These are phyloP conservation scores for Carex pumila DNA, from an alignment of 176 grass and related monocot genomes.

Conservation along the genomic window DNA sequence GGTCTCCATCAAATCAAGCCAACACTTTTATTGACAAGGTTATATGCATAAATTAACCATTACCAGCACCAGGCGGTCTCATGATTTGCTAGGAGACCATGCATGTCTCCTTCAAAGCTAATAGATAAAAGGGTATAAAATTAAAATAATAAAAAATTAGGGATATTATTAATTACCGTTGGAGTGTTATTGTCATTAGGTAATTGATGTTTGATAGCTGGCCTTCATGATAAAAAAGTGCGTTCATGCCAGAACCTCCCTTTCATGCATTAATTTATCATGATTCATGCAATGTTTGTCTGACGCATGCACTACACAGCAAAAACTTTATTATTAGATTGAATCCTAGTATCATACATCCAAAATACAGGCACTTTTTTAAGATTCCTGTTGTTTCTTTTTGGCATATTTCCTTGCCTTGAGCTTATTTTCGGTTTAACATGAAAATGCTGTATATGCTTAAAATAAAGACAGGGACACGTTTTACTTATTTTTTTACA, in stretches of 20 bases:
- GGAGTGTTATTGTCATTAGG: constrained; percentile 23
- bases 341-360: background rate
- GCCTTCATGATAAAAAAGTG: constrained; percentile 13
- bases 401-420: background rate
- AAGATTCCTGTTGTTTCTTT: background rate
- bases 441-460: background rate
- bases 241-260: background rate
- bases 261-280: constrained; percentile 2
- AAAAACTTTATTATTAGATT: no score
- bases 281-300: background rate
- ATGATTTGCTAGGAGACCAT: constrained; percentile 10
- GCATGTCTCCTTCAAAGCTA: background rate
- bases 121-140: background rate
- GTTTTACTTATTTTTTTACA: background rate
- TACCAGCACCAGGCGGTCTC: background rate
- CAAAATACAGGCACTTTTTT: background rate
- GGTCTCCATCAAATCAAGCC: background rate
- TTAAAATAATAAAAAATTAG: background rate
- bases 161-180: constrained; percentile 16
- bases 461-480: background rate
- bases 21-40: background rate
- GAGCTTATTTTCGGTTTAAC: background rate
- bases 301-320: background rate
- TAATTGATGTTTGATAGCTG: constrained; percentile 26
- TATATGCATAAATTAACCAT: background rate